These are phyloP conservation scores for Datura wrightii DNA, from an alignment of 257 asterid genomes.

Conservation along the genomic window DNA sequence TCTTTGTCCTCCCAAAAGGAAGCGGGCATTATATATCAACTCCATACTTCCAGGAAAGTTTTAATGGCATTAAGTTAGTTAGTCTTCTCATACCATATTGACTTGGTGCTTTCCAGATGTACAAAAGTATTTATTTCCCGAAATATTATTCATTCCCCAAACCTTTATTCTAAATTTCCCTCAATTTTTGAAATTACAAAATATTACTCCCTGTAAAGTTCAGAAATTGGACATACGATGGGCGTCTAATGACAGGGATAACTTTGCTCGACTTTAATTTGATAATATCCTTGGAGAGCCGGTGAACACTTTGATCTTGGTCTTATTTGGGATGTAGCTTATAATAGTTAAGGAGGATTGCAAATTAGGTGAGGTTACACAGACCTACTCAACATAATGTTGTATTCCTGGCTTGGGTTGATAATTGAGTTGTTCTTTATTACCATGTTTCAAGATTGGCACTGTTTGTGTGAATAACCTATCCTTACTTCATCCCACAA, in stretches of 20 bases:
- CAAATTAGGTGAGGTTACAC: background rate
- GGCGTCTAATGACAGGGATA: background rate
- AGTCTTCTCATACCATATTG: too few relatives aligned
- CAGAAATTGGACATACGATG: too few relatives aligned
- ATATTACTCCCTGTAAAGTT: too few relatives aligned
- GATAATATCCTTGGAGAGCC: background rate
- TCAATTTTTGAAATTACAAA: too few relatives aligned
- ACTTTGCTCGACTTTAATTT: background rate
- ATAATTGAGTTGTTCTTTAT: background rate
- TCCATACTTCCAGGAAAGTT: too few relatives aligned
- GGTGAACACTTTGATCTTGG: background rate
- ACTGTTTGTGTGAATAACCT: background rate
- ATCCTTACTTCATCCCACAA: background rate
- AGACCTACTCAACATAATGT: background rate
- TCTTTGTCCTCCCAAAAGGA: too few relatives aligned
- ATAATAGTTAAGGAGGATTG: background rate
- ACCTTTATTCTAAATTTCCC: too few relatives aligned
- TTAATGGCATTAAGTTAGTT: too few relatives aligned
- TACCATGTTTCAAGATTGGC: background rate
- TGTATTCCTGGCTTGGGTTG: background rate
- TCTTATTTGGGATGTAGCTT: background rate
- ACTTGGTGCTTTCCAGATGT: too few relatives aligned
- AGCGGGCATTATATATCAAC: too few relatives aligned
- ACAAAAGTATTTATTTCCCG: too few relatives aligned
- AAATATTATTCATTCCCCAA: too few relatives aligned